Conservation (phyloP, 1,284 basidiomycete species). For the Phaffia rhodozyma region DNA sequence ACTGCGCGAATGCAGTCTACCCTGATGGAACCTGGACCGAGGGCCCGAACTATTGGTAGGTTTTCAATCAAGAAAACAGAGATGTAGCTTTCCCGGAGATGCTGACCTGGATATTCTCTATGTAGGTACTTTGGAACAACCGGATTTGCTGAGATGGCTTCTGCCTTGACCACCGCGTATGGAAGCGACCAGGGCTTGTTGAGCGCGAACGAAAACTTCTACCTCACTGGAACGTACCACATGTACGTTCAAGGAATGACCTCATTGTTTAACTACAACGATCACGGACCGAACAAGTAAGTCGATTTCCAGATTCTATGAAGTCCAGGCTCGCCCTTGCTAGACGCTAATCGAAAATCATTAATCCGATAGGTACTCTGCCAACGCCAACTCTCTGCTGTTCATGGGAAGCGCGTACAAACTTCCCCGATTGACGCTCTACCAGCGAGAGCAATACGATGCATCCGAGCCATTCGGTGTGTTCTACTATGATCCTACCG, state of each 20-base stretch:
- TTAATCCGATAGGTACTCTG: conserved; percentile 26
- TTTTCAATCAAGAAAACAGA: no score
- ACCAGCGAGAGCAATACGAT: conserved; percentile 85
- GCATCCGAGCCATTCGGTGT: conserved; percentile 85
- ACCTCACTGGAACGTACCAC: conserved; percentile 72
- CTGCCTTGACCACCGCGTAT: conserved; percentile 70
- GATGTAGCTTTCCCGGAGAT: background rate
- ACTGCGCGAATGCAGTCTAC: conserved; percentile 56
- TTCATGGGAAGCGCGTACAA: conserved; percentile 58
- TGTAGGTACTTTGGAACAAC: conserved; percentile 72
- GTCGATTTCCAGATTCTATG: background rate
- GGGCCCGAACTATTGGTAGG: conserved; percentile 78
- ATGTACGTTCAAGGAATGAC: conserved; percentile 79
- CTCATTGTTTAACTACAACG: conserved; percentile 71
- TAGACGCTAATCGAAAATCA: background rate
- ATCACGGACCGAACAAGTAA: conserved; percentile 92
- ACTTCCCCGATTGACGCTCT: conserved; percentile 63
- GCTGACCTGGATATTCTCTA: background rate
- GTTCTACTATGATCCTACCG: conserved; percentile 89
- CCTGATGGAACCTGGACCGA: conserved; percentile 88
- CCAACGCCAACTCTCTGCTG: conserved; percentile 40
- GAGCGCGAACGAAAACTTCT: conserved; percentile 54
- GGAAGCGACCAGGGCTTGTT: conserved; percentile 71
- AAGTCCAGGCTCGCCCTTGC: background rate
- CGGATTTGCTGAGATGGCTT: conserved; percentile 80